Conservation (phyloP, 148 eudicot species). For the Cornus florida region DNA sequence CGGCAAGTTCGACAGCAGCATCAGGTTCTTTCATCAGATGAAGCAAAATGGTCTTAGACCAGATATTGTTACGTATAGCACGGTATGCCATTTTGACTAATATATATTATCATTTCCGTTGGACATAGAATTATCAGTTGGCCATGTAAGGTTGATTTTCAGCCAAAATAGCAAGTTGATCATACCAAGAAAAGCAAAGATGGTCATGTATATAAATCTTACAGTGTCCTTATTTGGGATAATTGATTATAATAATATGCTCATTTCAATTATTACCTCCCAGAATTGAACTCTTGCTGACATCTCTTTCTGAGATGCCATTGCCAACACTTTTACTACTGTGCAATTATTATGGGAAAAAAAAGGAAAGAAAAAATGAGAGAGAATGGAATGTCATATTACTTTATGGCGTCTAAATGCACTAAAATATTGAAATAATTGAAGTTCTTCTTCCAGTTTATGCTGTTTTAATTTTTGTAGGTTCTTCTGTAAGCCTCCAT, state of each 20-base stretch:
- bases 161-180: conserved; percentile 5
- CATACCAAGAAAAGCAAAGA: neutral
- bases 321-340: neutral
- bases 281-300: neutral
- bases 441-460: neutral
- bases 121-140: neutral
- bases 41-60: conserved; percentile 76
- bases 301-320: neutral
- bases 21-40: conserved; percentile 73
- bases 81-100: conserved; percentile 43
- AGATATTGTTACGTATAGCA: conserved; percentile 82
- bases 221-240: neutral
- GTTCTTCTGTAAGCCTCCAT: neutral
- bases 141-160: conserved; percentile 8
- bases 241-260: neutral
- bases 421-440: neutral
- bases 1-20: conserved; percentile 50
- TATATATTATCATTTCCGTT: neutral
- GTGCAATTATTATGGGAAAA: neutral
- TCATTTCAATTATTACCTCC: neutral
- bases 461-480: neutral
- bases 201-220: neutral
- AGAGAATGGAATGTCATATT: neutral
- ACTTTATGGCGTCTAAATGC: neutral
- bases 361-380: neutral